Conservation (phyloP, 2,329 filamentous ascomycete genomes). For the Fusarium tricinctum region DNA sequence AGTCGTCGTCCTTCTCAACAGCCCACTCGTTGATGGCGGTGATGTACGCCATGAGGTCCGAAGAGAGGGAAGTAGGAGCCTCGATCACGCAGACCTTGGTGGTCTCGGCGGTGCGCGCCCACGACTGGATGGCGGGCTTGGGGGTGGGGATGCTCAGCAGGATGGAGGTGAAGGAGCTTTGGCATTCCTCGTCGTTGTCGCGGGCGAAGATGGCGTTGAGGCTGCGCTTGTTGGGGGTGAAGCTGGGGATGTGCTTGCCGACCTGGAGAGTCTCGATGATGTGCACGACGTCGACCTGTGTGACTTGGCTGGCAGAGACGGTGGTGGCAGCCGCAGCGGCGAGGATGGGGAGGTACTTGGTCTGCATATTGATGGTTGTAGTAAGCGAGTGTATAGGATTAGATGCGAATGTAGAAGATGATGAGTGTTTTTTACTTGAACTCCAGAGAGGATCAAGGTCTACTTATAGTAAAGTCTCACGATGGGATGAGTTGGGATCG, state of each 20-base stretch:
- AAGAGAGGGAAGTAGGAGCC: slow-evolving; percentile 29
- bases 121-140: slow-evolving; percentile 2
- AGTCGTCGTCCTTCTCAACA: slow-evolving; percentile 2
- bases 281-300: slow-evolving; percentile 31
- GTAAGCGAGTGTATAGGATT: background rate
- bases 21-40: slow-evolving; percentile 19
- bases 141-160: slow-evolving; percentile 6
- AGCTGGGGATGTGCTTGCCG: slow-evolving; percentile 16
- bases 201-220: slow-evolving; percentile 24
- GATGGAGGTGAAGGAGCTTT: slow-evolving; percentile 22
- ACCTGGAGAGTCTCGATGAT: slow-evolving; percentile 35
- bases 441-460: background rate
- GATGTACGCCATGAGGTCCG: slow-evolving; percentile 28
- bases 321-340: slow-evolving; percentile 25
- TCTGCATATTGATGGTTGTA: slow-evolving; percentile 20
- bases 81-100: slow-evolving; percentile 22
- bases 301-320: slow-evolving; percentile 14
- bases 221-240: slow-evolving; percentile 33
- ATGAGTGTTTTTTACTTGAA: background rate
- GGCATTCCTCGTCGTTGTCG: slow-evolving; percentile 13
- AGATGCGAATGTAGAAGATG: background rate
- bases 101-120: background rate
- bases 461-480: slow-evolving; percentile 8
- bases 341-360: slow-evolving; percentile 20
- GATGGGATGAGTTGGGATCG: background rate